Base-by-base conservation (phyloP, 371 early-diverging fungal species). In the Circinella umbellata region DNA sequence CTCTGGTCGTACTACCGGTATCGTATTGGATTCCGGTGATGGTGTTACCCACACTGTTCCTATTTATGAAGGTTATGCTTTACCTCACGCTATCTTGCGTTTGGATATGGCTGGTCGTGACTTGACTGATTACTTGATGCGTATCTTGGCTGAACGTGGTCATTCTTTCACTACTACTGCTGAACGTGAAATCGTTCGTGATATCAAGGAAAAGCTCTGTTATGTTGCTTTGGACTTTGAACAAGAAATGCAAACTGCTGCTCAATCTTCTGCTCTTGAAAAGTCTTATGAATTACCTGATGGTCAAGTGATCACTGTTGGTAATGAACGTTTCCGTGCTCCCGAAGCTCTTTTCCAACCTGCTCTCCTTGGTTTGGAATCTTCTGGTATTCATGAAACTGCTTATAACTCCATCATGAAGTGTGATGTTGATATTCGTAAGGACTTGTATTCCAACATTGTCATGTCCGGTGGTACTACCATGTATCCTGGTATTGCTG, bases 11-110 rank as follows among this genome's bases (percentile, higher is more conserved):
- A 99, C 99, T 75, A 99, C 99, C 69, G 99, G 99, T 93, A 97
- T 99, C 73, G 99, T 99, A 67, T 91, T 99, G 62, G 99, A 99
- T 88, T 99, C 99, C 68, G 99, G 99, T 82, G 99, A 99, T 87
- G 99, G 99, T 95, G 99, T 99, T 69, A 94, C 99, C 76, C 99
- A 99, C 93, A 96, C 98, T 60, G 99, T 99, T 66, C 99, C 99
- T 68, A 98, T 99, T 79, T 99, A 99, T 86, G 99, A 99, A 89
- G 99, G 99, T 84, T 99, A 98, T 82, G 90, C 99, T 59, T 93
- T 99, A 69, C 99, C 99, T 73, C 94, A 95, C 84, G 99, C 99
- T 73, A 99, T 99, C 77, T 92, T 94, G 76, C 96, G 99, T 91
- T 90, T 99, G 69, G 99, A 99, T 81, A 81, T 92, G 78, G 90